A percentile compares a stretch with the other conserved stretches of the same genome.
phyloP scores from a whole-genome alignment of 345 rosid species.

The Hibiscus mutabilis region DNA sequence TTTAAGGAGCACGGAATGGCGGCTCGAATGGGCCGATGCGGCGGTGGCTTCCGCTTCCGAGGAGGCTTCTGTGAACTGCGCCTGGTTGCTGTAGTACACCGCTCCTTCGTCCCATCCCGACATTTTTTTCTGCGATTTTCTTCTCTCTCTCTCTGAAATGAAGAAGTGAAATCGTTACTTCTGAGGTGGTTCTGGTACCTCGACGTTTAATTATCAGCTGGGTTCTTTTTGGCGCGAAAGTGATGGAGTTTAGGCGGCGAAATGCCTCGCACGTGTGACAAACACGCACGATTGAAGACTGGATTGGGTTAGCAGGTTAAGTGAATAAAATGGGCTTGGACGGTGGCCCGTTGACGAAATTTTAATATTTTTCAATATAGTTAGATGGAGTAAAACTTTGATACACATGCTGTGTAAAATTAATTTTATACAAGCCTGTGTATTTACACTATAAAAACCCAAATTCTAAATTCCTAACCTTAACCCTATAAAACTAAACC shows the following conservation, averaged over 20 bases:
- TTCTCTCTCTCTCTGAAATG: neutral
- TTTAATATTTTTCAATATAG: too few relatives aligned
- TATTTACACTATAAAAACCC: too few relatives aligned
- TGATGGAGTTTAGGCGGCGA: neutral
- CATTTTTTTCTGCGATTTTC: neutral
- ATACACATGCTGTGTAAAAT: too few relatives aligned
- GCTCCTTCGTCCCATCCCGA: slow-evolving; percentile 6
- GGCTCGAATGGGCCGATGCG: slow-evolving; percentile 23
- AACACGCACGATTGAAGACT: neutral
- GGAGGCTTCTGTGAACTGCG: slow-evolving; percentile 69
- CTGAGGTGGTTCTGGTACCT: neutral
- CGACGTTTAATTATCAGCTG: neutral
- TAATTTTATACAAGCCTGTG: too few relatives aligned
- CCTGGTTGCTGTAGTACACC: slow-evolving; percentile 87
- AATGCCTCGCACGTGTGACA: neutral
- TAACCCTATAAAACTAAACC: too few relatives aligned
- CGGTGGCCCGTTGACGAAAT: too few relatives aligned
- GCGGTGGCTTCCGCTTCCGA: slow-evolving; percentile 32
- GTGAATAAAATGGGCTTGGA: neutral
- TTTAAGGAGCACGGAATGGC: slow-evolving; percentile 65
- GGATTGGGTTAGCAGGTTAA: neutral
- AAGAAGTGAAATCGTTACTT: neutral
- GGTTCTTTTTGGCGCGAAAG: slow-evolving; percentile 6
- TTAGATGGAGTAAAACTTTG: too few relatives aligned
- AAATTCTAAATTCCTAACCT: too few relatives aligned